Percentiles rank a stretch among this genome's conserved stretches.
Conservation (phyloP, 768 basidiomycete genomes). For the Pleurotus cornucopiae region DNA sequence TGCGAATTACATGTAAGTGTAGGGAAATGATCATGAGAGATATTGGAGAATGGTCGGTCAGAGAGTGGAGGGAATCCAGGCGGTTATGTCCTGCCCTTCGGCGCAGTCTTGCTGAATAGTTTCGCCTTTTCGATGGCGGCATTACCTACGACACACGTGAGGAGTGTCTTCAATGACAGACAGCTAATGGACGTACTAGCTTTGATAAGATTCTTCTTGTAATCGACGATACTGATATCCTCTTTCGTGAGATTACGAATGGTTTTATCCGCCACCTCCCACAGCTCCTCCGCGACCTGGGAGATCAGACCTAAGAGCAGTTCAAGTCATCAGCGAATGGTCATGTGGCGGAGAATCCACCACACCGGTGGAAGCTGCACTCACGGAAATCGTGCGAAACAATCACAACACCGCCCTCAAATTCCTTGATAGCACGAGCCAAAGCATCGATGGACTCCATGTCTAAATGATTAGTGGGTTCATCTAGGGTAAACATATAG, state of each 20-base stretch:
- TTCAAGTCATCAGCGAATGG: background rate
- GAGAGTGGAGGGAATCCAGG: background rate
- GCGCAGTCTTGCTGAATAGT: conserved; percentile 81
- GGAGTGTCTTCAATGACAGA: too few relatives aligned
- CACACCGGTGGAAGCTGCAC: conserved; percentile 22
- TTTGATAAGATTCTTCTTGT: conserved; percentile 84
- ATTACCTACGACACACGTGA: conserved; percentile 44
- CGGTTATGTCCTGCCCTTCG: conserved; percentile 61
- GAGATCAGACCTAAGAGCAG: conserved; percentile 73
- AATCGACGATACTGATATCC: conserved; percentile 89
- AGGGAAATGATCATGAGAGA: background rate
- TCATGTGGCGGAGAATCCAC: background rate
- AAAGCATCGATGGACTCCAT: conserved; percentile 98
- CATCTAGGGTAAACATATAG: conserved; percentile 43
- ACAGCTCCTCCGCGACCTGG: conserved; percentile 97
- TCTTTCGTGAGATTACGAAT: conserved; percentile 89
- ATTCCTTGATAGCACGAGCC: conserved; percentile 92
- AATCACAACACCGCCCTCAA: conserved; percentile 97
- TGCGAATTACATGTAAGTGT: background rate
- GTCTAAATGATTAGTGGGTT: conserved; percentile 96
- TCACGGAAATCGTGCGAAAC: conserved; percentile 99
- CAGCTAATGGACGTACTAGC: conserved; percentile 50
- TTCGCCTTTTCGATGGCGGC: conserved; percentile 91
- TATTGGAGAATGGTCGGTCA: background rate
- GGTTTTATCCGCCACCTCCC: conserved; percentile 96